Percentiles rank a stretch among this genome's conserved stretches.
phyloP scores from a whole-genome alignment of 768 basidiomycete genomes.

The Kondoa subrosea region DNA sequence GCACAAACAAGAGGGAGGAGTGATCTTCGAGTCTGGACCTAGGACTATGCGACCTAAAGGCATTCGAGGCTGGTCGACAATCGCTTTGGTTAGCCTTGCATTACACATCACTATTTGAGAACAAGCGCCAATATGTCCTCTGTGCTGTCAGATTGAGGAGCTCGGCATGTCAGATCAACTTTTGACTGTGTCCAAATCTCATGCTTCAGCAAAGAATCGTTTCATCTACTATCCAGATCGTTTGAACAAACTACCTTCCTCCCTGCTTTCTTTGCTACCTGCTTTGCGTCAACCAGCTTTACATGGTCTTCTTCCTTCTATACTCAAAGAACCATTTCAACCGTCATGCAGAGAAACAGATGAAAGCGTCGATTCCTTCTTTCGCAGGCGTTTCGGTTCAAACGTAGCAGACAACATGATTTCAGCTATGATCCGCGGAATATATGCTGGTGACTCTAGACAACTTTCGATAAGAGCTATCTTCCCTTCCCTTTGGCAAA shows the following conservation, averaged over 20 bases:
- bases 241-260: slow-evolving; percentile 41
- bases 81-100: slow-evolving; percentile 75
- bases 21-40: slow-evolving; percentile 71
- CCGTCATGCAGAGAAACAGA: slow-evolving; percentile 37
- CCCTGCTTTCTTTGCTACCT: slow-evolving; percentile 33
- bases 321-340: slow-evolving; percentile 46
- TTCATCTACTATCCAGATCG: slow-evolving; percentile 47
- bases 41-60: slow-evolving; percentile 63
- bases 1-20: slow-evolving; percentile 34
- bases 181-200: slow-evolving; percentile 48
- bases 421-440: slow-evolving; percentile 72
- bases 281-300: slow-evolving; percentile 31
- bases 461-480: slow-evolving; percentile 56
- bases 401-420: slow-evolving; percentile 57
- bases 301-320: slow-evolving; percentile 40
- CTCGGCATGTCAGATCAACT: slow-evolving; percentile 47
- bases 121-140: too few relatives aligned
- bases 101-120: too few relatives aligned
- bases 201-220: slow-evolving; percentile 59
- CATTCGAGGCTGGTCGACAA: slow-evolving; percentile 42
- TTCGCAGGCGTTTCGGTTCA: slow-evolving; percentile 55
- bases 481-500: slow-evolving; percentile 56
- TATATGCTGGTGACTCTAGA: slow-evolving; percentile 75
- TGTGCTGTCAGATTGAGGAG: slow-evolving; percentile 72
- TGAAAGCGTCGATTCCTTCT: slow-evolving; percentile 63